phyloP scores from a whole-genome alignment of 177 flowering plant genomes.

The Telopea speciosissima region DNA sequence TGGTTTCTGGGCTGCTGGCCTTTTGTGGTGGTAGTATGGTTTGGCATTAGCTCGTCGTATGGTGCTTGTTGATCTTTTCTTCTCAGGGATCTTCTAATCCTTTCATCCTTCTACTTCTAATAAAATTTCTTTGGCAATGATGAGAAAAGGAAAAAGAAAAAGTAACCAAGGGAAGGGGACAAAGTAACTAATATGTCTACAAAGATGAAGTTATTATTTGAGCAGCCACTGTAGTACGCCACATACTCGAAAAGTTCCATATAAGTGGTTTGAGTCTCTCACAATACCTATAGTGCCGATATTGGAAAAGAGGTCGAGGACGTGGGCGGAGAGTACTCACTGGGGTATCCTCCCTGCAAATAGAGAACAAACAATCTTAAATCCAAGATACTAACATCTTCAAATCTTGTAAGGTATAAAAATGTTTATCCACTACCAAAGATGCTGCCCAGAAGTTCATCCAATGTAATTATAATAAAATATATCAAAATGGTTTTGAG shows the following conservation, averaged over 20 bases:
- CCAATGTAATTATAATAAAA: too few species aligned
- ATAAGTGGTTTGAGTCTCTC: not conserved
- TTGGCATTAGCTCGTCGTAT: too few species aligned
- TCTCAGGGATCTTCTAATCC: too few species aligned
- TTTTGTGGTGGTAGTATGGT: too few species aligned
- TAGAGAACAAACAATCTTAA: not conserved
- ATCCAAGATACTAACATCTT: too few species aligned
- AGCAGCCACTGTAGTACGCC: not conserved
- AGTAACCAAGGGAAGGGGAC: not conserved
- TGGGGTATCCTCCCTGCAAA: constrained; percentile 80
- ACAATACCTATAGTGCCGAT: constrained; percentile 91
- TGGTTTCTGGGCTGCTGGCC: too few species aligned
- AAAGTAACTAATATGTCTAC: not conserved
- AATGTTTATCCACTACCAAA: not conserved
- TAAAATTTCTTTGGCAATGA: too few species aligned
- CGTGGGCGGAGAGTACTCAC: constrained; percentile 80
- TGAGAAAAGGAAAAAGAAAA: not conserved
- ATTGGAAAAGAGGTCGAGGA: constrained; percentile 82
- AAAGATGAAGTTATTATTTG: not conserved
- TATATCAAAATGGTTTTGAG: too few species aligned
- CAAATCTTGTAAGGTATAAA: not conserved
- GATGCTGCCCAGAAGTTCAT: too few species aligned
- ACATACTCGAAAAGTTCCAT: not conserved
- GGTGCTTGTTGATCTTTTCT: too few species aligned
- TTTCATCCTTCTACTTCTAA: too few species aligned